phyloP scores from a whole-genome alignment of 139 green algal genomes.

The Chlorella sp. region DNA sequence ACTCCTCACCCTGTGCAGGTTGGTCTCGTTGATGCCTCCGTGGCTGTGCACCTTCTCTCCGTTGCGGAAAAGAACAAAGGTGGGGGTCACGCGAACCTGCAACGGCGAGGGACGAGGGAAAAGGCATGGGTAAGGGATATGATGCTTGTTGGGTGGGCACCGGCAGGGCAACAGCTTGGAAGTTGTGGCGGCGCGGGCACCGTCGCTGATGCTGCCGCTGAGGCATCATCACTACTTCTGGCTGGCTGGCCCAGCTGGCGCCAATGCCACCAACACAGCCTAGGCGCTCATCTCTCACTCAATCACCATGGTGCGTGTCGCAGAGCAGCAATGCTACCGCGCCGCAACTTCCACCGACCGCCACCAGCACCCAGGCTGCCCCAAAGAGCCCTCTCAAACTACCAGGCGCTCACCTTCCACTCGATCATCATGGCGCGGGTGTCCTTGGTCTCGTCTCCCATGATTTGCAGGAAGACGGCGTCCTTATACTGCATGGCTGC shows the following conservation, averaged over 20 bases:
- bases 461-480: slow-evolving; percentile 64
- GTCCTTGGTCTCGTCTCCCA: slow-evolving; percentile 65
- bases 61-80: slow-evolving; percentile 72
- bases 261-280: too few species aligned
- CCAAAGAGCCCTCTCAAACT: not conserved
- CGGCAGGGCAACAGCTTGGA: too few species aligned
- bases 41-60: slow-evolving; percentile 49
- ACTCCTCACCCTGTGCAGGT: slow-evolving; percentile 49
- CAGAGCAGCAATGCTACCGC: too few species aligned
- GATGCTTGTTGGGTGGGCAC: too few species aligned
- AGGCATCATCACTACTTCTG: too few species aligned
- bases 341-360: not conserved
- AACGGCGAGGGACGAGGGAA: not conserved
- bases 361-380: too few species aligned
- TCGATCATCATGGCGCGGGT: slow-evolving; percentile 71
- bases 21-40: slow-evolving; percentile 66
- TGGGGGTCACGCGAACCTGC: slow-evolving; percentile 65
- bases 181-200: too few species aligned
- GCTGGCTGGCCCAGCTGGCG: too few species aligned
- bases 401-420: slow-evolving; percentile 21
- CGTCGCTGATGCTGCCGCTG: too few species aligned
- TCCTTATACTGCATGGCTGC: slow-evolving; percentile 53
- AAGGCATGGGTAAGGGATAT: not conserved
- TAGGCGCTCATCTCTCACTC: too few species aligned
- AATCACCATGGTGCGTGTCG: too few species aligned